A percentile compares a stretch with the other conserved stretches of the same genome.
Conservation (phyloP, 139 green algal genomes). For the Tetratostichococcus sp. region DNA sequence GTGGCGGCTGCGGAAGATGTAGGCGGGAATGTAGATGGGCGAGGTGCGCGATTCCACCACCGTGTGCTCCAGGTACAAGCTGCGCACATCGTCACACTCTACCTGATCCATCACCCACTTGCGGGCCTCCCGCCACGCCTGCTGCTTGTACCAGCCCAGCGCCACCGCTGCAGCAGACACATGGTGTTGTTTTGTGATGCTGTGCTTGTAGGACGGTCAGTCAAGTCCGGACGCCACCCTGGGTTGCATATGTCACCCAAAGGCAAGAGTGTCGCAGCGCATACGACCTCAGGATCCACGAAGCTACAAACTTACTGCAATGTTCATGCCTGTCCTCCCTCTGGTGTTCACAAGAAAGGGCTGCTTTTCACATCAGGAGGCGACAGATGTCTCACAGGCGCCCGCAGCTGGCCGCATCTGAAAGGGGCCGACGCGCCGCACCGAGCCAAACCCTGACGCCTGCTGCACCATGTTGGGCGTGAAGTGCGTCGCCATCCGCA, state of each 20-base stretch:
- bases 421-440: conserved; percentile 9
- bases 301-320: too few relatives aligned
- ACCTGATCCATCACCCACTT: background rate
- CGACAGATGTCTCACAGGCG: background rate
- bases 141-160: background rate
- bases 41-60: background rate
- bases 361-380: too few relatives aligned
- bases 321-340: too few relatives aligned
- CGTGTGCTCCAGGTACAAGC: background rate
- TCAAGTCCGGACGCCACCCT: too few relatives aligned
- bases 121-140: background rate
- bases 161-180: background rate
- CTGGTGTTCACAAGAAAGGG: too few relatives aligned
- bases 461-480: conserved; percentile 1
- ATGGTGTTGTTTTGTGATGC: too few relatives aligned
- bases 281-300: too few relatives aligned
- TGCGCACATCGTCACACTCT: background rate
- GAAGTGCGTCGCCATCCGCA: background rate
- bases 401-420: conserved; percentile 3
- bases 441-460: background rate
- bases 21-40: conserved; percentile 11
- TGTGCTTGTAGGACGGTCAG: too few relatives aligned
- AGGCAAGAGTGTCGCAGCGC: too few relatives aligned
- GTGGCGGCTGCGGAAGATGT: conserved; percentile 7
- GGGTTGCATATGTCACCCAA: too few relatives aligned